Evolutionary conservation across 495 filamentous ascomycete species (phyloP).

Genomic region (Aspergillus bertholletiae): DNA sequence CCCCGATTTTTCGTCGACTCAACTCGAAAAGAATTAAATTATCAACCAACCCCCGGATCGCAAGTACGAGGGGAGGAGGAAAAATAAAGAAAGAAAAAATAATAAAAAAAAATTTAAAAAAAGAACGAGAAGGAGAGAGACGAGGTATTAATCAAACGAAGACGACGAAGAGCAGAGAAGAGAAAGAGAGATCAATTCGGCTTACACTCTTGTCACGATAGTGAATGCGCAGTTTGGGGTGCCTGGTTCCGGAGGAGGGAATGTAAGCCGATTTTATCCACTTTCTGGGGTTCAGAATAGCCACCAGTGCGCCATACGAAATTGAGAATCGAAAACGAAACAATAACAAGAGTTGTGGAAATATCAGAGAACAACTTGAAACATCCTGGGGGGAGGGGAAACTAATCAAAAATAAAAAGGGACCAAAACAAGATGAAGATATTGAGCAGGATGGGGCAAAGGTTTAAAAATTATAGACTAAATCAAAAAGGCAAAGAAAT

Average conservation of each 20-base stretch:
- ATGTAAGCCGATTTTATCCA: slow-evolving; percentile 21
- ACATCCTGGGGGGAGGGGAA: slow-evolving; percentile 2
- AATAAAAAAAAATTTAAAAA: no score
- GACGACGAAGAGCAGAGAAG: neutral
- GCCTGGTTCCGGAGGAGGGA: slow-evolving; percentile 16
- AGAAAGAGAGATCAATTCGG: slow-evolving; percentile 5
- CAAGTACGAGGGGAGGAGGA: no score
- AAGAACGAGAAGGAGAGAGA: no score
- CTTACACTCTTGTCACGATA: slow-evolving; percentile 6
- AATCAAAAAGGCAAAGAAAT: slow-evolving; percentile 2
- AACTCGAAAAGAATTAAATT: neutral
- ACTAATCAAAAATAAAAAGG: no score
- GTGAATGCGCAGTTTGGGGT: slow-evolving; percentile 10
- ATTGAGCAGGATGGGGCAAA: slow-evolving; percentile 2
- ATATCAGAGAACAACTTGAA: slow-evolving; percentile 1
- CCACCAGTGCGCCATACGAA: slow-evolving; percentile 15
- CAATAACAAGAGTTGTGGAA: neutral
- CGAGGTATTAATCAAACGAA: neutral
- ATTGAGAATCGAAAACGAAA: neutral
- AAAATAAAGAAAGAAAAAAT: no score
- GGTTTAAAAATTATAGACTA: slow-evolving; percentile 8
- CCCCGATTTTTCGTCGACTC: neutral
- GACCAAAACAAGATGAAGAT: slow-evolving; percentile 1
- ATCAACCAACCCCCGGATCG: neutral
- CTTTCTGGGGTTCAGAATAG: slow-evolving; percentile 9